A percentile compares a stretch with the other conserved stretches of the same genome.
These are phyloP conservation scores for Thalia dealbata DNA, from an alignment of 176 grass and related monocot genomes.

Conservation along the genomic window DNA sequence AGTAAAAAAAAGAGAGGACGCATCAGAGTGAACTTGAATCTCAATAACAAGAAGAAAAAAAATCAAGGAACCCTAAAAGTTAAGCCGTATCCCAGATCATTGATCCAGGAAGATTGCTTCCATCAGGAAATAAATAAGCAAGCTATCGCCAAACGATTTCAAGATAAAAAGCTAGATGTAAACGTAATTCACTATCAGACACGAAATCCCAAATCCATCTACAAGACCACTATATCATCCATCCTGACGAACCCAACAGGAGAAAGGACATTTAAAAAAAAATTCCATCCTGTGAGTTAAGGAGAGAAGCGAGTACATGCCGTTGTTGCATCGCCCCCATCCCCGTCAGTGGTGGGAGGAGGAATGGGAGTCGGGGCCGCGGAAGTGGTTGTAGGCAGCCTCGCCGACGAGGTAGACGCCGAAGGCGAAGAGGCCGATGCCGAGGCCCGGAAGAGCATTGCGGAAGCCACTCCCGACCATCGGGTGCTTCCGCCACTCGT, in stretches of 20 bases:
- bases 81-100: neutral
- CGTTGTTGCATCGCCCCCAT: neutral
- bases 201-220: neutral
- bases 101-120: too few relatives aligned
- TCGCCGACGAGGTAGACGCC: slow-evolving; percentile 89
- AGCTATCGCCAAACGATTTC: neutral
- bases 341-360: slow-evolving; percentile 29
- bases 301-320: neutral
- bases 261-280: neutral
- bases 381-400: slow-evolving; percentile 67
- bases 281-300: neutral
- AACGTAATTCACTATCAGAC: too few relatives aligned
- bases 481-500: slow-evolving; percentile 88
- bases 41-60: neutral
- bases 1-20: too few relatives aligned
- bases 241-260: neutral
- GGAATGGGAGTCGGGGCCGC: slow-evolving; percentile 30
- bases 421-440: slow-evolving; percentile 93
- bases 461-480: slow-evolving; percentile 68
- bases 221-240: neutral
- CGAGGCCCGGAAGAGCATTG: slow-evolving; percentile 66
- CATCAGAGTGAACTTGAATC: neutral
- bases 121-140: neutral
- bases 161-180: too few relatives aligned
- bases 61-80: neutral